A percentile compares a stretch with the other conserved stretches of the same genome.
Evolutionary conservation across 1,284 basidiomycete species (phyloP).

Genomic region (Malassezia obtusa): DNA sequence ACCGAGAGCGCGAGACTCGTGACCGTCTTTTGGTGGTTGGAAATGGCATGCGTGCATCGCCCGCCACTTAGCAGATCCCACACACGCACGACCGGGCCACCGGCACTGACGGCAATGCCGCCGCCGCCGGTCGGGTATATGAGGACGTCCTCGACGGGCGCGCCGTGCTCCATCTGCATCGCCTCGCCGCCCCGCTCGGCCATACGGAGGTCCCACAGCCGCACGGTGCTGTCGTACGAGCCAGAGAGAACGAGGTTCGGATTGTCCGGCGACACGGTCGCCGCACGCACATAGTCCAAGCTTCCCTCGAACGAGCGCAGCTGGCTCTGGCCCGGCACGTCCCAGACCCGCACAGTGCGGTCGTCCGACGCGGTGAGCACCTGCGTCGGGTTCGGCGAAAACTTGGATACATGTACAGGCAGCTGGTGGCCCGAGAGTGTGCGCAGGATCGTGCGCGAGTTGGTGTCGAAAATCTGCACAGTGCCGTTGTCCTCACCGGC

Average conservation of each 20-base stretch:
- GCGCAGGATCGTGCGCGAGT: slow-evolving; percentile 82
- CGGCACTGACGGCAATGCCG: slow-evolving; percentile 71
- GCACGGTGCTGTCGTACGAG: slow-evolving; percentile 85
- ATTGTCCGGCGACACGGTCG: slow-evolving; percentile 70
- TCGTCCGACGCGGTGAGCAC: slow-evolving; percentile 93
- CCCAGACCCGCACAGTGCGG: slow-evolving; percentile 85
- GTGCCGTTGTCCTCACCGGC: slow-evolving; percentile 89
- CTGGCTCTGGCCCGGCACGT: slow-evolving; percentile 77
- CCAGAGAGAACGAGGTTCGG: slow-evolving; percentile 80
- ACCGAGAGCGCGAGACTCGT: slow-evolving; percentile 58
- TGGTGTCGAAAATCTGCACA: slow-evolving; percentile 92
- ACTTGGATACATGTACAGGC: slow-evolving; percentile 86
- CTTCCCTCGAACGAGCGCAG: slow-evolving; percentile 72
- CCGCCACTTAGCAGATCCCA: slow-evolving; percentile 95
- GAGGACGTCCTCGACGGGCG: slow-evolving; percentile 84
- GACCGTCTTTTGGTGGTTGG: slow-evolving; percentile 94
- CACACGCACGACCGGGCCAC: slow-evolving; percentile 82
- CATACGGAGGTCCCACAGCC: slow-evolving; percentile 72
- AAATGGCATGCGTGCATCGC: slow-evolving; percentile 49
- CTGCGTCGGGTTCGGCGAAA: slow-evolving; percentile 72
- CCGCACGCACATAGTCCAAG: slow-evolving; percentile 89
- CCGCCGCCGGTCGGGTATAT: slow-evolving; percentile 71
- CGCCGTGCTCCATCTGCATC: slow-evolving; percentile 47
- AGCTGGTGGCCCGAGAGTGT: slow-evolving; percentile 86
- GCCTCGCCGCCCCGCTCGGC: slow-evolving; percentile 31